Evolutionary conservation across 2,329 filamentous ascomycete genomes (phyloP).

Genomic region (Cadophora gregata): DNA sequence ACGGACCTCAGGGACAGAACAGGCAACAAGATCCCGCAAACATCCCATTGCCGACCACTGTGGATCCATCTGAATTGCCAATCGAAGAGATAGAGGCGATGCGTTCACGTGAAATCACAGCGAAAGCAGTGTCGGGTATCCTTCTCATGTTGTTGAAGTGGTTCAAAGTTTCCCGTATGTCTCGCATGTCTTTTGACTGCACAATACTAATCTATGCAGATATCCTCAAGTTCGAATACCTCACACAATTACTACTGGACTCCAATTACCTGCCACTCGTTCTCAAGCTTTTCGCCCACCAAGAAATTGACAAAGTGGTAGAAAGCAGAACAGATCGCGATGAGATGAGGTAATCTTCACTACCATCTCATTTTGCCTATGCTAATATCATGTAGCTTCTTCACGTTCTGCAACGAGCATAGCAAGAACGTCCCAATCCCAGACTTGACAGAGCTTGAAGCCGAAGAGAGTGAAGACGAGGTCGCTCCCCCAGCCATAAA

Average conservation of each 20-base stretch:
- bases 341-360: constrained; percentile 71
- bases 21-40: constrained; percentile 41
- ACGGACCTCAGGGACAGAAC: constrained; percentile 36
- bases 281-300: constrained; percentile 90
- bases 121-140: constrained; percentile 90
- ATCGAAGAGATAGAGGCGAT: constrained; percentile 83
- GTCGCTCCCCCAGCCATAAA: constrained; percentile 84
- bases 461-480: constrained; percentile 66
- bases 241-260: constrained; percentile 91
- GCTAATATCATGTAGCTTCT: constrained; percentile 66
- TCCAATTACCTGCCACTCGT: constrained; percentile 94
- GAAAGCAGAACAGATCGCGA: constrained; percentile 84
- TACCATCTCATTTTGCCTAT: constrained; percentile 24
- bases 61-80: constrained; percentile 52
- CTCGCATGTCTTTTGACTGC: not conserved
- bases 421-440: constrained; percentile 52
- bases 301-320: constrained; percentile 89
- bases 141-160: constrained; percentile 91
- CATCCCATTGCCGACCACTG: constrained; percentile 37
- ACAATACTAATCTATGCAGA: constrained; percentile 57
- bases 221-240: constrained; percentile 92
- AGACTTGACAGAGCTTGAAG: constrained; percentile 35
- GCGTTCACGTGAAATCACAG: constrained; percentile 83
- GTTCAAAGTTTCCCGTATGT: constrained; percentile 91
- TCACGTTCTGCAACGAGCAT: constrained; percentile 81